Percentiles rank a stretch among this genome's conserved stretches.
These are phyloP conservation scores for Aspergillus ruber DNA, from an alignment of 2,329 filamentous ascomycete species.

Conservation along the genomic window DNA sequence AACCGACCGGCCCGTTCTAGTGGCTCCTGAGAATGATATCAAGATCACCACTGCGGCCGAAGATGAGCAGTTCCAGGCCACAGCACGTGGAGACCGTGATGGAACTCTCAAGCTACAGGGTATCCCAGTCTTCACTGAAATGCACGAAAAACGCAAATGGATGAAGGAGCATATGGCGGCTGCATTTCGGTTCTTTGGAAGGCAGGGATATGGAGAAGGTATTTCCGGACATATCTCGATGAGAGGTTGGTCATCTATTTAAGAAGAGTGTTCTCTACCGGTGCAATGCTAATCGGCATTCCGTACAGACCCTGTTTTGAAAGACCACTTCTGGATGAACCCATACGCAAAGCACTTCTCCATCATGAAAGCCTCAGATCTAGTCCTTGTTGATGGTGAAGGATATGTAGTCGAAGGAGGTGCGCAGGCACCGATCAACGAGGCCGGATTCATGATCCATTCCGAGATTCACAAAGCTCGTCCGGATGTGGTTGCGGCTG, in stretches of 20 bases:
- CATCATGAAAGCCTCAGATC: constrained; percentile 35
- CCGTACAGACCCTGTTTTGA: constrained; percentile 26
- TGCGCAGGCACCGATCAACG: constrained; percentile 33
- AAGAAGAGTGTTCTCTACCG: no score
- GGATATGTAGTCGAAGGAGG: constrained; percentile 37
- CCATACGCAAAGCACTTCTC: constrained; percentile 37
- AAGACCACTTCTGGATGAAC: constrained; percentile 38
- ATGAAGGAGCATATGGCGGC: constrained; percentile 46
- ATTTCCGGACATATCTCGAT: constrained; percentile 39
- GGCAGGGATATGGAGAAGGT: constrained; percentile 35
- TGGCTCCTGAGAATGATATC: neutral
- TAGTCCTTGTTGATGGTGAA: constrained; percentile 35
- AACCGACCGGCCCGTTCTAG: neutral
- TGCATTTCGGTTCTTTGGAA: constrained; percentile 37
- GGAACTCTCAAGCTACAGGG: constrained; percentile 31
- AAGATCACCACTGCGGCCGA: constrained; percentile 16
- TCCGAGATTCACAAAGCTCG: constrained; percentile 53
- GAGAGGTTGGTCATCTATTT: constrained; percentile 18
- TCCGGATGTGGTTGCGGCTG: constrained; percentile 53
- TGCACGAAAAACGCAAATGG: constrained; percentile 45
- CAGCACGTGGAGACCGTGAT: constrained; percentile 30
- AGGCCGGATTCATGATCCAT: constrained; percentile 55
- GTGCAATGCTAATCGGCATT: neutral
- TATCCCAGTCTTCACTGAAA: constrained; percentile 35
- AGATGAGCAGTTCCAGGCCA: constrained; percentile 26